Evolutionary conservation across 306 rosid species (phyloP).

Genomic region (Aeschynomene evenia): DNA sequence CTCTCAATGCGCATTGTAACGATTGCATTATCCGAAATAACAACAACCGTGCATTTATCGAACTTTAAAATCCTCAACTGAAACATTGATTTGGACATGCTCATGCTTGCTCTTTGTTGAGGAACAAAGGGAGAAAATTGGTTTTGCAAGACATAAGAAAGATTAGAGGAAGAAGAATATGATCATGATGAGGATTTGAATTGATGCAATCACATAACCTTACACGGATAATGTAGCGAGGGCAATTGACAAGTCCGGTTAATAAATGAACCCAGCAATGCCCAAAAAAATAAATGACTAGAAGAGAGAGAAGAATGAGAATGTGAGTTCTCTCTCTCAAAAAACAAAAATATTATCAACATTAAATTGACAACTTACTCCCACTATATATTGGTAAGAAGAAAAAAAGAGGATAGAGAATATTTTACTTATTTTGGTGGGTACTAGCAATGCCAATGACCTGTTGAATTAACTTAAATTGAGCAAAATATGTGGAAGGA

Average conservation of each 20-base stretch:
- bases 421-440: no score
- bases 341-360: no score
- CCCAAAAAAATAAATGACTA: constrained; percentile 1
- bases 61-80: no score
- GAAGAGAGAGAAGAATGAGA: constrained; percentile 23
- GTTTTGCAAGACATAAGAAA: background rate
- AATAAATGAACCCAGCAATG: constrained; percentile 24
- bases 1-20: no score
- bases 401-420: no score
- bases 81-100: no score
- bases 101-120: no score
- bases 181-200: background rate
- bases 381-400: background rate
- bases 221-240: background rate
- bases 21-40: no score
- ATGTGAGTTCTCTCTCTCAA: background rate
- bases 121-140: no score
- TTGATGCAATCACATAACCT: background rate
- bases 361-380: background rate
- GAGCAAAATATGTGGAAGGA: constrained; percentile 32
- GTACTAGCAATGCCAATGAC: background rate
- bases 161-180: background rate
- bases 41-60: no score
- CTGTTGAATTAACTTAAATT: constrained; percentile 17
- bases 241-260: background rate